Base-by-base conservation (phyloP, 306 rosid species). In the Prinsepia uniflora region DNA sequence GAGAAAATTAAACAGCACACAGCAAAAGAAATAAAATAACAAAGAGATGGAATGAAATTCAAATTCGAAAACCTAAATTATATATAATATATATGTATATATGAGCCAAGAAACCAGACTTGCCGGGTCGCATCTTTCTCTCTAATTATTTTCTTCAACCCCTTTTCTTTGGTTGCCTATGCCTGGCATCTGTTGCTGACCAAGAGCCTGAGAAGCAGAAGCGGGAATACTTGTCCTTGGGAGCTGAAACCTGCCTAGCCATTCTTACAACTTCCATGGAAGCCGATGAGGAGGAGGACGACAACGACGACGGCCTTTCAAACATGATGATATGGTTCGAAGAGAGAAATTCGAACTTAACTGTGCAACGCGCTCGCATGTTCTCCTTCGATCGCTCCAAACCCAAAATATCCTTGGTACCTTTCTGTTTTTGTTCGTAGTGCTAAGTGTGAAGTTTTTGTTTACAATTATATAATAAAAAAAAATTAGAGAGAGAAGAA, bases 41-140 rank as follows among this genome's bases (percentile, higher is more conserved):
- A 30, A 30, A 30, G 36, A 30, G 36, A 30, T 30, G 36, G 36
- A 30, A 30, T 30, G 46, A 43, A 43, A 43, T 8, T 43, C 7
- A 43, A 8, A 43, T 6, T 43, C 30, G 46, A 11, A 12, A 48
- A 43, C 18, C 22, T 0, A 10, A 66, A 6, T 52, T 15, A 6
- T 8, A 14, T 50, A 59, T 8, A 50, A 48, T 48, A 14, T 46
- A 46, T 9, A 46, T 9, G 39, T 11, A 34, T 34, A 15, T 19
- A 13, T 17, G 78, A 75, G 83, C 83, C 83, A 75, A 80, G 76
- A 55, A 30, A 72, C 14, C 63, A 76, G 84, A 81, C 84, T 81
- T 81, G 81, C 78, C 78, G 72, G 53, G 45, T 53, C 62, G 54
- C 66, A 54, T 41, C 56, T 68, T 40, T 15, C 36, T 19, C 34